phyloP scores from a whole-genome alignment of 306 rosid genomes.

The Cicer arietinum region DNA sequence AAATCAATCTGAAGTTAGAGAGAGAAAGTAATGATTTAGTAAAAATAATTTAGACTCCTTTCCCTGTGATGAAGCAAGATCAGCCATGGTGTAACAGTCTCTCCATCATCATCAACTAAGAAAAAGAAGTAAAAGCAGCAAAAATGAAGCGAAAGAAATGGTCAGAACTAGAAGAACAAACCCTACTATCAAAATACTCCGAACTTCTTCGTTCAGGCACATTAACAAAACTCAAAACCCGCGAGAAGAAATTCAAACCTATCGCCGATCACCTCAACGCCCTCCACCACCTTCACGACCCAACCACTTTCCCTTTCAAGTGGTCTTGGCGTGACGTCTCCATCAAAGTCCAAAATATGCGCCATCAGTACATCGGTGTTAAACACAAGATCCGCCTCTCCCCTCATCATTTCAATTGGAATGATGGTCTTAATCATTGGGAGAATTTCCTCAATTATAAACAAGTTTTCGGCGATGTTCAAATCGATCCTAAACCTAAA shows the following conservation, averaged over 20 bases:
- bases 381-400: conserved; percentile 88
- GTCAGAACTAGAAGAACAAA: conserved; percentile 90
- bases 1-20: too few relatives aligned
- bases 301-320: conserved; percentile 72
- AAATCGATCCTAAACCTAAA: conserved; percentile 56
- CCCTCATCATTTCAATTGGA: conserved; percentile 75
- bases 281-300: conserved; percentile 70
- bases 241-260: conserved; percentile 96
- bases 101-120: too few relatives aligned
- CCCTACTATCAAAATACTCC: conserved; percentile 71
- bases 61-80: too few relatives aligned
- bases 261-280: conserved; percentile 89
- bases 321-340: conserved; percentile 99
- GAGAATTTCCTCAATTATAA: conserved; percentile 82
- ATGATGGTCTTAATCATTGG: conserved; percentile 93
- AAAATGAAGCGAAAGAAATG: conserved; percentile 96
- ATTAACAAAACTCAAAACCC: conserved; percentile 77
- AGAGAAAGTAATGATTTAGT: too few relatives aligned
- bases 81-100: too few relatives aligned
- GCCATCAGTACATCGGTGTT: conserved; percentile 92
- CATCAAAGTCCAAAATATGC: conserved; percentile 97
- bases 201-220: conserved; percentile 76
- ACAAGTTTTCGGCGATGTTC: conserved; percentile 86
- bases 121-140: background rate
- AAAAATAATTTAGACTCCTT: too few relatives aligned